Evolutionary conservation across 345 rosid species (phyloP), one percentile per base, ranked within the genome.

Genomic region (Xanthoceras sorbifolium): DNA sequence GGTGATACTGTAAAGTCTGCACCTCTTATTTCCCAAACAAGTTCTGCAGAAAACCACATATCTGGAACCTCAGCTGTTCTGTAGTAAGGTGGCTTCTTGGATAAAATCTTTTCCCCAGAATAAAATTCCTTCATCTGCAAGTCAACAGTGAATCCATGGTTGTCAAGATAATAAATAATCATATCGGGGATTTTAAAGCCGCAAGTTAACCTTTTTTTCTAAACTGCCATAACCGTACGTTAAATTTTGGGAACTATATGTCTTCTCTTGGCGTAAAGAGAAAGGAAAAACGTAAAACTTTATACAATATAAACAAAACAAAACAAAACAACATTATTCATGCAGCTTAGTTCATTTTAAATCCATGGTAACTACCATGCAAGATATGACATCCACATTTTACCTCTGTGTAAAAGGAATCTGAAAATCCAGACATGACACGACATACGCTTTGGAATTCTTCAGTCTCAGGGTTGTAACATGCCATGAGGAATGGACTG

Each of bases 401-500:
- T 82, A 94, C 97, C 97, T 94, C 90, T 9, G 52, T 80, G 85
- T 94, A 94, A 81, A 94, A 92, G 42, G 94, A 85, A 88, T 94
- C 94, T 7, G 97, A 88, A 79, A 94, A 88, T 9, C 97, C 98
- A 67, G 97, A 92, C 97, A 94, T 91, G 78, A 94, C 98, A 54
- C 94, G 95, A 29, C 98, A 94, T 14, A 90, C 91, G 66, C 97
- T 89, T 76, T 92, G 94, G 71, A 81, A 94, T 74, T 91, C 97
- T 84, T 92, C 97, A 22, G 85, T 84, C 79, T 94, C 97, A 23
- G 93, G 90, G 75, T 88, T 84, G 82, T 87, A 92, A 72, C 98
- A 94, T 67, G 98, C 96, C 97, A 94, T 85, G 74, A 94, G 98
- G 84, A 91, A 92, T 63, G 97, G 98, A 84, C 97, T 94, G 79